Conservation (phyloP, 257 asterid species). For the Fraxinus americana region DNA sequence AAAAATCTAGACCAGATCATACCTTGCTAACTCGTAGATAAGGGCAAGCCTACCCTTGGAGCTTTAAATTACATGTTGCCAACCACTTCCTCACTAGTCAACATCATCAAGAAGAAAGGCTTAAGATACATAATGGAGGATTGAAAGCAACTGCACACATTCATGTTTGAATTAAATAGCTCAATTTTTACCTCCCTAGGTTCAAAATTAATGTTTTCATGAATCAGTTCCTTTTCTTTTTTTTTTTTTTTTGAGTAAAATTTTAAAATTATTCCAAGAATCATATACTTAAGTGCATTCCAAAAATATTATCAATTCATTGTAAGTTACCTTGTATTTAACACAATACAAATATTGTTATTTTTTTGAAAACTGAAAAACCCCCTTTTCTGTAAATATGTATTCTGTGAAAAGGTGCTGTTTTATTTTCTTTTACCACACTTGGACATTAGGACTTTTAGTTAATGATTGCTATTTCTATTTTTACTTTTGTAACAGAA, state of each 20-base stretch:
- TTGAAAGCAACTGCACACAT: background rate
- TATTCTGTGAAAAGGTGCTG: too few species aligned
- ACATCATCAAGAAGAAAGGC: slow-evolving; percentile 24
- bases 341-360: too few species aligned
- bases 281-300: background rate
- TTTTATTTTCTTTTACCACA: background rate
- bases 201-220: background rate
- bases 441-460: background rate
- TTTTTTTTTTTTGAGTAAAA: background rate
- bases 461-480: too few species aligned
- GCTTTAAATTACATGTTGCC: slow-evolving; percentile 31
- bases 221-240: background rate
- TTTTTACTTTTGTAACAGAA: too few species aligned
- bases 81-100: slow-evolving; percentile 40
- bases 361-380: too few species aligned
- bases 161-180: background rate
- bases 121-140: background rate
- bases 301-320: too few species aligned
- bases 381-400: too few species aligned
- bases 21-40: slow-evolving; percentile 11
- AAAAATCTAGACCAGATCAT: slow-evolving; percentile 15
- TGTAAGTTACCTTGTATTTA: background rate
- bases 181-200: background rate
- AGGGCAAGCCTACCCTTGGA: background rate
- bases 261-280: background rate